A percentile compares a stretch with the other conserved stretches of the same genome.
Conservation (phyloP, 2,329 filamentous ascomycete species). For the Beauveria australis region DNA sequence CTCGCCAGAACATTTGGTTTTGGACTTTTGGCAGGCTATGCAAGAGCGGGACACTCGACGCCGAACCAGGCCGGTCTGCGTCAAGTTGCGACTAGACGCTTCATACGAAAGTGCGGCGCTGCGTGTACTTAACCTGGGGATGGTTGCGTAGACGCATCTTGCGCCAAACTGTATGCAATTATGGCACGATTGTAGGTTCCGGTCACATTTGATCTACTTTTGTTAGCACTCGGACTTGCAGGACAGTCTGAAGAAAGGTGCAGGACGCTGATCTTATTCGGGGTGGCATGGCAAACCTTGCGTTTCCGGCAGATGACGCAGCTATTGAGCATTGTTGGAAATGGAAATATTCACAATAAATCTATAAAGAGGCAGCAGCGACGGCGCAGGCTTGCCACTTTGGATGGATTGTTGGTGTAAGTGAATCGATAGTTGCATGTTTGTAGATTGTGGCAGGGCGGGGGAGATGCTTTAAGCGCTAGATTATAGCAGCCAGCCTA, state of each 20-base stretch:
- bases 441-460: too few species aligned
- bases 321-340: neutral
- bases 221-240: neutral
- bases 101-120: neutral
- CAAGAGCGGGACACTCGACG: neutral
- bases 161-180: constrained; percentile 7
- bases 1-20: constrained; percentile 4
- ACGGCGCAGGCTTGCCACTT: neutral
- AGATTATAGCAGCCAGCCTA: too few species aligned
- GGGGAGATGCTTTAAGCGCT: too few species aligned
- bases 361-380: neutral
- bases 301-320: neutral
- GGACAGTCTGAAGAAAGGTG: neutral
- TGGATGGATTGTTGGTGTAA: neutral
- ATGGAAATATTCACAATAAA: neutral
- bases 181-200: neutral
- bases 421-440: too few species aligned
- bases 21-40: neutral
- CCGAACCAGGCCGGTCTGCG: neutral
- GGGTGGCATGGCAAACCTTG: neutral
- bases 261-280: neutral
- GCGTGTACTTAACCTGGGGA: neutral
- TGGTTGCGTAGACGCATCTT: neutral
- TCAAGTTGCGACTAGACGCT: neutral
- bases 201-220: constrained; percentile 8